These are phyloP conservation scores for Lentinula edodes DNA, from an alignment of 768 basidiomycete species.

Conservation along the genomic window DNA sequence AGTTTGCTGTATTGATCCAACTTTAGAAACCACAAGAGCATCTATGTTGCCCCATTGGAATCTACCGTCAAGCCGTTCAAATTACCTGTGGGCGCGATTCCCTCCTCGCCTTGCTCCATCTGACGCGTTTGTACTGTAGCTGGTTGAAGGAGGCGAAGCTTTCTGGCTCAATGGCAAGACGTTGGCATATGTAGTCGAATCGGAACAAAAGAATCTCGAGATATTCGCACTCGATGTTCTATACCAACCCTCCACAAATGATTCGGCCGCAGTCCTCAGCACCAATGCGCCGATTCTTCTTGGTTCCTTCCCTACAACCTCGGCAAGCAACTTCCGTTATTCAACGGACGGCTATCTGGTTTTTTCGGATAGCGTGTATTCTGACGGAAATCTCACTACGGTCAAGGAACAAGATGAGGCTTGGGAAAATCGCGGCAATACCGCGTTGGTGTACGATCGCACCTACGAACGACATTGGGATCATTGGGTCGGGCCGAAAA, in stretches of 20 bases:
- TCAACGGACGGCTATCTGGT: conserved; percentile 56
- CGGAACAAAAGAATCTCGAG: conserved; percentile 43
- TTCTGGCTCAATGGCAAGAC: conserved; percentile 77
- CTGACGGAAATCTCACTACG: conserved; percentile 65
- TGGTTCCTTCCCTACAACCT: conserved; percentile 64
- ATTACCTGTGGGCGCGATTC: conserved; percentile 37
- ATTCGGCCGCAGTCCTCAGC: conserved; percentile 21
- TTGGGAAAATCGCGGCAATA: conserved; percentile 68
- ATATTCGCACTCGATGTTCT: conserved; percentile 57
- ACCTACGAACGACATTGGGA: conserved; percentile 78
- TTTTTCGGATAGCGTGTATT: conserved; percentile 81
- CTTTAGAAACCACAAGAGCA: conserved; percentile 62
- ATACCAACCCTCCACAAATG: conserved; percentile 26
- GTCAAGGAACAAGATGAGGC: conserved; percentile 66
- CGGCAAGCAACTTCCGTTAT: conserved; percentile 68
- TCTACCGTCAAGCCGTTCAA: conserved; percentile 43
- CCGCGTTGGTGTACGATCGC: conserved; percentile 65
- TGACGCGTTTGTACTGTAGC: conserved; percentile 20
- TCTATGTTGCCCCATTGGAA: conserved; percentile 55
- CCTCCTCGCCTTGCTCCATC: neutral
- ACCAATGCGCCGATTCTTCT: conserved; percentile 41
- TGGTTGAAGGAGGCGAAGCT: conserved; percentile 63
- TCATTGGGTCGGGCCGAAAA: conserved; percentile 68
- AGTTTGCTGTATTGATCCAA: neutral
- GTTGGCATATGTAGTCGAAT: conserved; percentile 63